A percentile compares a stretch with the other conserved stretches of the same genome.
These are phyloP conservation scores for Aspergillus novofumigatus DNA, from an alignment of 2,329 filamentous ascomycete genomes.

Conservation along the genomic window DNA sequence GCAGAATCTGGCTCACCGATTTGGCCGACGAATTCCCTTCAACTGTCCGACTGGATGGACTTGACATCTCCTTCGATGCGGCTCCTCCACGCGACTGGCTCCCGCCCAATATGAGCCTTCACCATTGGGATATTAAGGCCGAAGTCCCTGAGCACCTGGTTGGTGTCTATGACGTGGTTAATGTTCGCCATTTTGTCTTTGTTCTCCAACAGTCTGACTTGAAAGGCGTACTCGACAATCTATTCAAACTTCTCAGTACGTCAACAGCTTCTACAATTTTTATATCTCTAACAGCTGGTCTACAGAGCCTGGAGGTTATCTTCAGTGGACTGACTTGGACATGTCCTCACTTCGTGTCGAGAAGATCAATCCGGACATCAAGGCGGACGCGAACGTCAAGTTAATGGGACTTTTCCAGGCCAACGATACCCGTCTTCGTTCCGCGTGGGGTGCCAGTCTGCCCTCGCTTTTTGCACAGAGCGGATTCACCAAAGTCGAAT, in stretches of 20 bases:
- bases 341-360: neutral
- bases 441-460: neutral
- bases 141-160: neutral
- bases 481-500: neutral
- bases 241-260: neutral
- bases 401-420: neutral
- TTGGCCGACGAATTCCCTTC: neutral
- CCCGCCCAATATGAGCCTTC: neutral
- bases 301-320: neutral
- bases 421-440: neutral
- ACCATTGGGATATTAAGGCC: neutral
- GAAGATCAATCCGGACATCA: neutral
- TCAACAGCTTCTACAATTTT: neutral
- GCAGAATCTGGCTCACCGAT: conserved; percentile 3
- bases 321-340: neutral
- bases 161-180: neutral
- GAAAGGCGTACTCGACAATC: neutral
- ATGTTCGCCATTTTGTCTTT: neutral
- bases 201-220: neutral
- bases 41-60: neutral
- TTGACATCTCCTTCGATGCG: conserved; percentile 3
- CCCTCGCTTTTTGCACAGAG: neutral
- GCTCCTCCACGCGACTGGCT: neutral
- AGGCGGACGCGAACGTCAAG: neutral
- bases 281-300: neutral